Evolutionary conservation across 1,284 basidiomycete species (phyloP).

Genomic region (Amylostereum chailletii): DNA sequence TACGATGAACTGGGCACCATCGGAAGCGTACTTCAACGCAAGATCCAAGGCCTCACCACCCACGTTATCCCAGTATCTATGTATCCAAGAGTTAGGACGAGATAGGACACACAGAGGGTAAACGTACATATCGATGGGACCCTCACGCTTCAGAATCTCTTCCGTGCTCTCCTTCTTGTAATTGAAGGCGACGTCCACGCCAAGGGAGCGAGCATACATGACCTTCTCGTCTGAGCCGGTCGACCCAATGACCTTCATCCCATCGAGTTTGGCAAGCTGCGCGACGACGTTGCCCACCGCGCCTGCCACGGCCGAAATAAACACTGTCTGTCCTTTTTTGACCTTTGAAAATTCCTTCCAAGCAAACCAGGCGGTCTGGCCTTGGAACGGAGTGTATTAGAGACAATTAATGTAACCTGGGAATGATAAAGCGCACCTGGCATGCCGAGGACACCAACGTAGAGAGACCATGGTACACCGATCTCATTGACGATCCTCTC

Average conservation of each 20-base stretch:
- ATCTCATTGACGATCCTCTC: constrained; percentile 16
- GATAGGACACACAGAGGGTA: background rate
- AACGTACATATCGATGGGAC: constrained; percentile 34
- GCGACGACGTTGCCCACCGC: constrained; percentile 30
- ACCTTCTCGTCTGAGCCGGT: constrained; percentile 57
- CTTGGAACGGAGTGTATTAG: constrained; percentile 9
- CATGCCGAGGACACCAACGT: constrained; percentile 40
- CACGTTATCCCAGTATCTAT: constrained; percentile 39
- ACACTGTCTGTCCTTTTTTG: constrained; percentile 42
- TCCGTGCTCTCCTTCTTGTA: constrained; percentile 43
- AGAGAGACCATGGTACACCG: constrained; percentile 34
- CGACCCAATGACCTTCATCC: constrained; percentile 54
- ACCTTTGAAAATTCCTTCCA: constrained; percentile 26
- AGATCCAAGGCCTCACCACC: constrained; percentile 36
- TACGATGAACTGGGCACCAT: constrained; percentile 50
- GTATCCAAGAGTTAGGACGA: background rate
- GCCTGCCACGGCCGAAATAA: constrained; percentile 46
- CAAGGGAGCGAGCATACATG: constrained; percentile 40
- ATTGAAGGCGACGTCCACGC: constrained; percentile 52
- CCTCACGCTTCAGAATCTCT: constrained; percentile 38
- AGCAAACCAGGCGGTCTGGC: constrained; percentile 29
- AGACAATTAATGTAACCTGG: background rate
- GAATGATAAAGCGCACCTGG: constrained; percentile 17
- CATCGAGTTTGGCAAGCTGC: constrained; percentile 43
- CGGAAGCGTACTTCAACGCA: constrained; percentile 32